Evolutionary conservation across 495 filamentous ascomycete genomes (phyloP).

Genomic region (Entonaema liquescens): DNA sequence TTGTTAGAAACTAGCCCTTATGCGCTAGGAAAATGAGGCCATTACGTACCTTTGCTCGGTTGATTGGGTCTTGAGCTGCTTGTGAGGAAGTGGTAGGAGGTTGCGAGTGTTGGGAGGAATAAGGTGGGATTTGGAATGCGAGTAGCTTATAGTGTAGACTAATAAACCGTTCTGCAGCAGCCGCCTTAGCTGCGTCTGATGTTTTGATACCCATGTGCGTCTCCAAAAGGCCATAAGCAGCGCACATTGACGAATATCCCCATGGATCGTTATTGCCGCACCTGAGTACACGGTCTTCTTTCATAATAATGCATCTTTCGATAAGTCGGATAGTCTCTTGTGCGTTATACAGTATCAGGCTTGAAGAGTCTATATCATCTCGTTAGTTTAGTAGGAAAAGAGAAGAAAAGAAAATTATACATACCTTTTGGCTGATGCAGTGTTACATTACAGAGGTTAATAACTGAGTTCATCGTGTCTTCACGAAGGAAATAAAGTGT

Average conservation of each 20-base stretch:
- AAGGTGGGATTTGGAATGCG: conserved; percentile 53
- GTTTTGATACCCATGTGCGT: conserved; percentile 48
- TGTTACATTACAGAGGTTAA: conserved; percentile 55
- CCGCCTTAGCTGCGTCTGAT: conserved; percentile 42
- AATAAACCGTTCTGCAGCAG: conserved; percentile 46
- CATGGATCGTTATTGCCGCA: conserved; percentile 48
- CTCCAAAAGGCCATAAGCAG: conserved; percentile 45
- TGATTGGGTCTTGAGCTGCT: conserved; percentile 28
- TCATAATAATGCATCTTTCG: conserved; percentile 46
- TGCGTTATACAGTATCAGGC: conserved; percentile 42
- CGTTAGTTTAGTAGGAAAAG: conserved; percentile 19
- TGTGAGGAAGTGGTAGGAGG: conserved; percentile 26
- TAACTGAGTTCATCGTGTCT: conserved; percentile 45
- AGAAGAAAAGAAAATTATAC: background rate
- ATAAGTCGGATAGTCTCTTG: conserved; percentile 46
- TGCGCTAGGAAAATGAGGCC: background rate
- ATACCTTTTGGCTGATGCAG: conserved; percentile 59
- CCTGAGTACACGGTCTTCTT: conserved; percentile 46
- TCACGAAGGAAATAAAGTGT: conserved; percentile 47
- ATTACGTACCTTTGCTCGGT: conserved; percentile 32
- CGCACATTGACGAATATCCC: conserved; percentile 49
- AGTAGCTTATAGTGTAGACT: conserved; percentile 49
- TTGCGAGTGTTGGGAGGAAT: conserved; percentile 29
- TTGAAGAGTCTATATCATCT: conserved; percentile 36
- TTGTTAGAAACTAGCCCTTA: conserved; percentile 3